A percentile compares a stretch with the other conserved stretches of the same genome.
phyloP scores from a whole-genome alignment of 2,329 filamentous ascomycete species.

The Arthrinium puccinioides region DNA sequence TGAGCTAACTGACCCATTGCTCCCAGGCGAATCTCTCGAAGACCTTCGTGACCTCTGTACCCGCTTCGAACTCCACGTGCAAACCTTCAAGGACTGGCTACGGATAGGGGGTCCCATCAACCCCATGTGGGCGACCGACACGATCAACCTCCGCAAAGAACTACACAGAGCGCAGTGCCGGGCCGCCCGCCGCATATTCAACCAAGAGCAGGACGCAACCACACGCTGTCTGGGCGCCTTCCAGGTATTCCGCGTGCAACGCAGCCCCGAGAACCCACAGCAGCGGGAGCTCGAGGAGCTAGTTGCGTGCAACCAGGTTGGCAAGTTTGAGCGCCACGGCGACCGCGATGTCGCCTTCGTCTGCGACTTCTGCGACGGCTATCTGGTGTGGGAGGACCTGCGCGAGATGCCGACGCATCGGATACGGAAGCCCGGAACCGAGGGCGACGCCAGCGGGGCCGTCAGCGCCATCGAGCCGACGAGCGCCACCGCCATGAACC shows the following conservation, averaged over 20 bases:
- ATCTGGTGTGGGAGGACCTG: constrained; percentile 51
- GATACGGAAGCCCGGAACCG: neutral
- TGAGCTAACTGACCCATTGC: constrained; percentile 13
- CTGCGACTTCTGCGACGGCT: constrained; percentile 56
- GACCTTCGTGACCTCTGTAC: constrained; percentile 39
- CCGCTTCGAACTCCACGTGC: constrained; percentile 39
- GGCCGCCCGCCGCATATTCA: constrained; percentile 48
- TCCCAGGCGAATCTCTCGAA: constrained; percentile 45
- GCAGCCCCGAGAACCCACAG: constrained; percentile 16
- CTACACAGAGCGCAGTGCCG: constrained; percentile 53
- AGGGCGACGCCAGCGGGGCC: constrained; percentile 9
- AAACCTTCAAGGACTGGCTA: constrained; percentile 47
- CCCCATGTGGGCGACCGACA: constrained; percentile 48
- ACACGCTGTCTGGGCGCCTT: constrained; percentile 49
- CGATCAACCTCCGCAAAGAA: constrained; percentile 37
- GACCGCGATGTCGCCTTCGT: constrained; percentile 49
- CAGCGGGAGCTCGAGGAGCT: constrained; percentile 37
- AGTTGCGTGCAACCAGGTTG: constrained; percentile 41
- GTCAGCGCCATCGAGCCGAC: constrained; percentile 10
- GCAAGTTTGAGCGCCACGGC: constrained; percentile 49
- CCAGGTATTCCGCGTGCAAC: constrained; percentile 43
- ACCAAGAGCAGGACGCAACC: constrained; percentile 38
- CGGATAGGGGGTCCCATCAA: constrained; percentile 48
- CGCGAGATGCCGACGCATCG: constrained; percentile 38
- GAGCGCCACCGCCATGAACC: constrained; percentile 8